Conservation (phyloP, 2,329 filamentous ascomycete species). For the Fonsecaea multimorphosa region DNA sequence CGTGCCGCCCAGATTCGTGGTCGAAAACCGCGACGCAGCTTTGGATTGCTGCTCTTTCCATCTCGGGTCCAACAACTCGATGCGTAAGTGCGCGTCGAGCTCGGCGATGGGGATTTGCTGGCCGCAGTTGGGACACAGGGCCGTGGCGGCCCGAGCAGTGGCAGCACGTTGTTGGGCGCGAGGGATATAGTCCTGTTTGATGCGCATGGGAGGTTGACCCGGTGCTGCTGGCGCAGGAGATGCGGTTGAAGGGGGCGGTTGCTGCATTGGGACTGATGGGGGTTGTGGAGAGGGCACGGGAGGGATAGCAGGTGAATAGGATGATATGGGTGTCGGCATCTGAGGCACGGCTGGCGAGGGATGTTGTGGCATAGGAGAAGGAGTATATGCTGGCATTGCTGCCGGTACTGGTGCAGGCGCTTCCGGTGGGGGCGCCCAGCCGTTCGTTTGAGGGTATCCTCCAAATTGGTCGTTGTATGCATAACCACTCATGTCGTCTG, state of each 20-base stretch:
- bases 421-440: constrained; percentile 42
- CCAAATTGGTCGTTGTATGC: constrained; percentile 56
- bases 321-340: constrained; percentile 16
- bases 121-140: constrained; percentile 90
- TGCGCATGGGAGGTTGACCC: constrained; percentile 70
- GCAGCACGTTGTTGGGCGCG: constrained; percentile 74
- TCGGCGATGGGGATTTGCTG: constrained; percentile 87
- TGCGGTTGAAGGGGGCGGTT: constrained; percentile 76
- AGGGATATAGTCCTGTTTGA: constrained; percentile 90
- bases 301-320: constrained; percentile 49
- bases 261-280: constrained; percentile 69
- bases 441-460: constrained; percentile 46
- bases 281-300: constrained; percentile 71
- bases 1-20: constrained; percentile 81
- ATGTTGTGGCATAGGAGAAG: constrained; percentile 45
- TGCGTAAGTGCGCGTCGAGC: constrained; percentile 90
- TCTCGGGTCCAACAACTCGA: constrained; percentile 88
- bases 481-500: constrained; percentile 65
- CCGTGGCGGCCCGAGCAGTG: constrained; percentile 60
- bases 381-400: constrained; percentile 40
- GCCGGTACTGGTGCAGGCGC: constrained; percentile 37
- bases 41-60: constrained; percentile 97
- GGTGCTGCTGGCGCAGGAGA: constrained; percentile 44
- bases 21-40: constrained; percentile 80
- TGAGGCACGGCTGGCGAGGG: constrained; percentile 37